Evolutionary conservation across 2,329 filamentous ascomycete species (phyloP).

Genomic region (Biscogniauxia sp.): DNA sequence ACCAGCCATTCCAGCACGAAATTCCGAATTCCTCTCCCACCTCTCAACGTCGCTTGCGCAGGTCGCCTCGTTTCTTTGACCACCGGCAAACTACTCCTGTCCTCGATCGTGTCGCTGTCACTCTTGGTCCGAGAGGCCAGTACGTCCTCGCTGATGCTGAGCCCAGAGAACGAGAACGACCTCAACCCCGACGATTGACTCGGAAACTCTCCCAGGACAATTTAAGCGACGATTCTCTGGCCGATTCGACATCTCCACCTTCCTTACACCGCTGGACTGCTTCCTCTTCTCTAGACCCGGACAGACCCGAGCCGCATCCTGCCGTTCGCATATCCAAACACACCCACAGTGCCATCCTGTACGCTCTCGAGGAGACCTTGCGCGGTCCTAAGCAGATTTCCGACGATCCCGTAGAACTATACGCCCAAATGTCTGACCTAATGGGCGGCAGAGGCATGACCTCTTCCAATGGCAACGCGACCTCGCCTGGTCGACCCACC

Average conservation of each 20-base stretch:
- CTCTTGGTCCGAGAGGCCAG: constrained; percentile 43
- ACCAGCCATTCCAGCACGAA: background rate
- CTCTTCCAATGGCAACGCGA: constrained; percentile 54
- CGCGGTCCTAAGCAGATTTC: constrained; percentile 81
- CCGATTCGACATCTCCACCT: constrained; percentile 34
- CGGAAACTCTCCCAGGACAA: constrained; percentile 46
- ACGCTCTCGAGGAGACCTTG: constrained; percentile 85
- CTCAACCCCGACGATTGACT: constrained; percentile 26
- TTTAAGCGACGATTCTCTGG: constrained; percentile 43
- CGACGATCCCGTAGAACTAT: constrained; percentile 79
- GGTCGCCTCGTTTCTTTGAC: constrained; percentile 49
- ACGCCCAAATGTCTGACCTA: constrained; percentile 89
- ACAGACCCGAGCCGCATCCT: constrained; percentile 42
- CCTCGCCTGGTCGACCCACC: constrained; percentile 44
- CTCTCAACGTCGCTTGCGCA: constrained; percentile 48
- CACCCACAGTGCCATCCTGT: constrained; percentile 88
- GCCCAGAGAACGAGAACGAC: constrained; percentile 27
- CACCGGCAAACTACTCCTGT: constrained; percentile 20
- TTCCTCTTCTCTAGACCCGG: constrained; percentile 31
- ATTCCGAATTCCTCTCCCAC: constrained; percentile 41
- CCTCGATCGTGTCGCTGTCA: constrained; percentile 41
- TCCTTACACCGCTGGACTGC: constrained; percentile 27
- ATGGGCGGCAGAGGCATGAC: constrained; percentile 53
- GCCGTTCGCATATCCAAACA: constrained; percentile 71
- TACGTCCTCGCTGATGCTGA: constrained; percentile 35